A percentile compares a stretch with the other conserved stretches of the same genome.
Evolutionary conservation across 169 alveolate species (phyloP).

Genomic region (Plasmodium chabaudi): DNA sequence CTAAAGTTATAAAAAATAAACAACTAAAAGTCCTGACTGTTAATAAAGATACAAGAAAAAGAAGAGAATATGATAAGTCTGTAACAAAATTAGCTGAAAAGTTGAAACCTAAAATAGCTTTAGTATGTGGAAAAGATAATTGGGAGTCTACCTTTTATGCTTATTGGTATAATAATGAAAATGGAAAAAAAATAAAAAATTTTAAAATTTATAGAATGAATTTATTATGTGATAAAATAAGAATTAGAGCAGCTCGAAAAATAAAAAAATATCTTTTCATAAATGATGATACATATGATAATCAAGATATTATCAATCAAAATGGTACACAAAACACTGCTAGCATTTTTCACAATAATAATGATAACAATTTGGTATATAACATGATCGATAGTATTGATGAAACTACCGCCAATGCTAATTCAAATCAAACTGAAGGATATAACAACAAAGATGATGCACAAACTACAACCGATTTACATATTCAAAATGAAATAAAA

Average conservation of each 20-base stretch:
- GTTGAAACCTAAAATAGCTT: slow-evolving; percentile 80
- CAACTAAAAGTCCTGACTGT: slow-evolving; percentile 38
- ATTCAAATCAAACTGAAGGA: neutral
- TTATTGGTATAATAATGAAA: slow-evolving; percentile 81
- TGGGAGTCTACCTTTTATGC: slow-evolving; percentile 87
- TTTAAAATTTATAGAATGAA: slow-evolving; percentile 80
- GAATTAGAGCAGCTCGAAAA: slow-evolving; percentile 81
- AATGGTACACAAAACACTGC: neutral
- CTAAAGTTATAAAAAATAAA: slow-evolving; percentile 2
- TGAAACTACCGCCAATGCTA: neutral
- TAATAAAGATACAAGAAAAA: slow-evolving; percentile 78
- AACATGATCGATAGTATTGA: neutral
- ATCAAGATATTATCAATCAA: neutral
- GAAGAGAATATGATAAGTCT: slow-evolving; percentile 78
- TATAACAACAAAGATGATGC: too few species aligned
- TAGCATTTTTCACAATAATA: neutral
- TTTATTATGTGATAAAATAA: slow-evolving; percentile 81
- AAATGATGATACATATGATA: slow-evolving; percentile 1
- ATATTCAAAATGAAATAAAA: too few species aligned
- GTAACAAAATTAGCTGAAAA: slow-evolving; percentile 76
- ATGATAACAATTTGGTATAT: neutral
- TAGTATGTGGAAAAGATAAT: slow-evolving; percentile 83
- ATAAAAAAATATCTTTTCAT: slow-evolving; percentile 34
- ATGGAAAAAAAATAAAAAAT: slow-evolving; percentile 75
- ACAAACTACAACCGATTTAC: too few species aligned